Evolutionary conservation across 768 basidiomycete species (phyloP).

Genomic region (Tephrocybe sp.): DNA sequence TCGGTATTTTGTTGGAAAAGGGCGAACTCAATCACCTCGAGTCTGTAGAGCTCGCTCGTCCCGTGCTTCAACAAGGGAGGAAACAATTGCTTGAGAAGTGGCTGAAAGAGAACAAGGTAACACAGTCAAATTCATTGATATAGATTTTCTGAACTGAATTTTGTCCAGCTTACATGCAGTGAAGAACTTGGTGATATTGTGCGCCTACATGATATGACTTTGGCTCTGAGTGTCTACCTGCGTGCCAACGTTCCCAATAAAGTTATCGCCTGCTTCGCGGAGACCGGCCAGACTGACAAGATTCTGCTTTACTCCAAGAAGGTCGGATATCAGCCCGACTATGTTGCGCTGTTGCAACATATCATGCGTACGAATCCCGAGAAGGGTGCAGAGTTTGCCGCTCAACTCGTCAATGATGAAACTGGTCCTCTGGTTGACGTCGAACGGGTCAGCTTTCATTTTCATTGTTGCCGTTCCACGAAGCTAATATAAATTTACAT

Average conservation of each 20-base stretch:
- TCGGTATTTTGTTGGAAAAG: slow-evolving; percentile 97
- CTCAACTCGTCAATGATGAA: slow-evolving; percentile 92
- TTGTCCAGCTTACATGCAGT: slow-evolving; percentile 87
- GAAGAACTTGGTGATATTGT: slow-evolving; percentile 99
- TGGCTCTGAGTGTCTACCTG: slow-evolving; percentile 96
- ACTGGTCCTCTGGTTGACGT: slow-evolving; percentile 89
- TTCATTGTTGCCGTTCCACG: background rate
- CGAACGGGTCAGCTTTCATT: slow-evolving; percentile 63
- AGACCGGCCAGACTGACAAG: slow-evolving; percentile 98
- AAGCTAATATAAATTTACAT: background rate
- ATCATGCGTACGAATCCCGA: slow-evolving; percentile 96
- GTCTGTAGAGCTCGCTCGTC: slow-evolving; percentile 92
- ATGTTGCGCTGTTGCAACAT: slow-evolving; percentile 89
- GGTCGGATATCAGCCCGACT: slow-evolving; percentile 92
- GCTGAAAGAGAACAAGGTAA: slow-evolving; percentile 98
- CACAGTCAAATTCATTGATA: slow-evolving; percentile 7
- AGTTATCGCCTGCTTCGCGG: slow-evolving; percentile 98
- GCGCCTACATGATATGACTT: slow-evolving; percentile 91
- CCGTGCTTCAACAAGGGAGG: slow-evolving; percentile 92
- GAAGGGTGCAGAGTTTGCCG: slow-evolving; percentile 98
- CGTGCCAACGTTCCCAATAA: slow-evolving; percentile 98
- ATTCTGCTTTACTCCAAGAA: slow-evolving; percentile 98
- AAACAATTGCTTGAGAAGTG: slow-evolving; percentile 98
- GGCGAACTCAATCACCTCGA: slow-evolving; percentile 97
- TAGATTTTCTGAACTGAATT: background rate